Base-by-base conservation (phyloP, 2,329 filamentous ascomycete species). In the Claviceps maximensis region DNA sequence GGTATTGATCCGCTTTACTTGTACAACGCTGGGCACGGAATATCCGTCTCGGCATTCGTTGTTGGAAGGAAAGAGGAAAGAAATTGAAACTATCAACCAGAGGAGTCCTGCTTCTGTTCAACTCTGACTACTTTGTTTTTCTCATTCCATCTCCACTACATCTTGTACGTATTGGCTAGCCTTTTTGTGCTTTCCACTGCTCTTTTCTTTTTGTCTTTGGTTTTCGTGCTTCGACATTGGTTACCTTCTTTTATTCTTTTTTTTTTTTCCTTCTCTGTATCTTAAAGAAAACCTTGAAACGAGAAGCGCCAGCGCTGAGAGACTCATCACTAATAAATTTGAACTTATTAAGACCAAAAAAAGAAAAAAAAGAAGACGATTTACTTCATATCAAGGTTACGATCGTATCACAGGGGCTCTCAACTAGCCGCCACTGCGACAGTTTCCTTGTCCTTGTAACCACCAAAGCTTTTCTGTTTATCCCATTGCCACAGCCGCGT, bases 151-250 rank as follows among this genome's bases (percentile, higher is more conserved):
- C 46, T 27, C 17, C n/a, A 40, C 40, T 51, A 42, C 33, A 49
- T 46, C 49, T 47, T 79, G 77, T 79, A 80, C 77, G 77, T 79
- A 79, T 72, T 66, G 63, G 63, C 69, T 69, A 70, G 68, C 63
- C 69, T 69, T 63, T 67, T 65, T n/a, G 67, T 65, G 60, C 63
- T 62, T 62, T 58, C 64, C 61, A 60, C 63, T 61, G 60, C 61
- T 61, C 63, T 63, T 57, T 62, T 62, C 56, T 62, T 56, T 64
- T 58, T 58, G 57, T 61, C 55, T 51, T 56, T 56, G 4, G 56
- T 38, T 54, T 50, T 55, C 51, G 47, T 47, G 55, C 31, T 8
- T 41, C 49, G 29, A 25, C 51, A n/a, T 52, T 52, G 47, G 52
- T 40, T 29, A 23, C 51, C 29, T 52, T 31, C 49, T 19, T 27